Percentiles rank a stretch among this genome's conserved stretches.
These are phyloP conservation scores for Brassica carinata DNA, from an alignment of 345 rosid genomes.

Conservation along the genomic window DNA sequence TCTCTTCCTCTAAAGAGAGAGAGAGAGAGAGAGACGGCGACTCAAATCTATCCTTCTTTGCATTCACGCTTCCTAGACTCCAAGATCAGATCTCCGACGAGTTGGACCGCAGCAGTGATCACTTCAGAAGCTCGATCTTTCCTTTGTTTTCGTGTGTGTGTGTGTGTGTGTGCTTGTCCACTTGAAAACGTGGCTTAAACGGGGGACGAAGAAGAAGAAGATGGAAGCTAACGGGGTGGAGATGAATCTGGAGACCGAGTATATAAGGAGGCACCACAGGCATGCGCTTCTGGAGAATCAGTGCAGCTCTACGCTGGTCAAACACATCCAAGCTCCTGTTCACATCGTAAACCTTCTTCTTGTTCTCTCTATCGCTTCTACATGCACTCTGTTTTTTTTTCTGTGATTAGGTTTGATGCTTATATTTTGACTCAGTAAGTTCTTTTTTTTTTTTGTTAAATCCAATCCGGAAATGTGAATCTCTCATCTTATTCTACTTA, in stretches of 20 bases:
- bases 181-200: neutral
- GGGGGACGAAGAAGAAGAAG: constrained; percentile 31
- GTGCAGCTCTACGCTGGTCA: constrained; percentile 78
- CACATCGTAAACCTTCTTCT: constrained; percentile 61
- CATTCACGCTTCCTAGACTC: constrained; percentile 1
- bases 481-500: neutral
- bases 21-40: constrained; percentile 31
- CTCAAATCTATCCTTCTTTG: constrained; percentile 11
- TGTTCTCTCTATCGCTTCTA: neutral
- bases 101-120: neutral
- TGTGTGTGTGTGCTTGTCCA: constrained; percentile 1
- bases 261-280: constrained; percentile 59
- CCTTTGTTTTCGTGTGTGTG: neutral
- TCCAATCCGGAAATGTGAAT: neutral
- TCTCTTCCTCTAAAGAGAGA: constrained; percentile 23
- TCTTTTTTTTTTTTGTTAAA: too few relatives aligned
- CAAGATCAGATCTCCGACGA: constrained; percentile 26
- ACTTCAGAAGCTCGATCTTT: constrained; percentile 6
- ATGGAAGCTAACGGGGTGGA: constrained; percentile 46
- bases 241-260: constrained; percentile 51
- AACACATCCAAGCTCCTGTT: constrained; percentile 92
- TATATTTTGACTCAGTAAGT: neutral
- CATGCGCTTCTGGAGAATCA: constrained; percentile 66
- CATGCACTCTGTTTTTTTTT: constrained; percentile 1
- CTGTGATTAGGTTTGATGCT: neutral